Conservation (phyloP, 768 basidiomycete species). For the Dictyophora rubrovolvata region DNA sequence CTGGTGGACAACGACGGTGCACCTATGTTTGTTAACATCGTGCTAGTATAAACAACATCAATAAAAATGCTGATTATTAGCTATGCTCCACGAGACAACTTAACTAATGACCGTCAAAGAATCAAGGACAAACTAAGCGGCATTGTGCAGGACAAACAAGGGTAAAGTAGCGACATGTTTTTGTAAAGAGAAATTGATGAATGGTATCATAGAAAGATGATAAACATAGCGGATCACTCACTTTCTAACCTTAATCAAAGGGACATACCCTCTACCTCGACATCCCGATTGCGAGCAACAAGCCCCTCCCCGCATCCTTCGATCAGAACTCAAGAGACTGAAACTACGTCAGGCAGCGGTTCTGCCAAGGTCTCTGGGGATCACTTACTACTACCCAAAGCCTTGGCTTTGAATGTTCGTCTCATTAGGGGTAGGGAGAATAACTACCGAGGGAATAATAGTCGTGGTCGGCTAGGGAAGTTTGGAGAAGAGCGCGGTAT, state of each 20-base stretch:
- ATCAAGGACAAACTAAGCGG: conserved; percentile 5
- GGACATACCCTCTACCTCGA: background rate
- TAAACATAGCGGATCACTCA: conserved; percentile 4
- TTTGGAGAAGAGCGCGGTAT: conserved; percentile 7
- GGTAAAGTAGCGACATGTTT: background rate
- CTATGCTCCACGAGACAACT: conserved; percentile 2
- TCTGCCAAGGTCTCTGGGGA: background rate
- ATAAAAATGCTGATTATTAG: background rate
- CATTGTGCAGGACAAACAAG: conserved; percentile 5
- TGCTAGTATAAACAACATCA: background rate
- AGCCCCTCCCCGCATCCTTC: conserved; percentile 8
- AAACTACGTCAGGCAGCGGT: background rate
- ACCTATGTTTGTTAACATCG: background rate
- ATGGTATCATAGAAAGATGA: conserved; percentile 3
- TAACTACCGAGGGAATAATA: background rate
- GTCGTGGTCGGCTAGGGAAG: conserved; percentile 5
- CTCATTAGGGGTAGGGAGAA: conserved; percentile 3
- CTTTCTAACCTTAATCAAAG: conserved; percentile 7
- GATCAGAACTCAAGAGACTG: conserved; percentile 1
- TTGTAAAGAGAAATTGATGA: background rate
- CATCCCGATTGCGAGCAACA: conserved; percentile 6
- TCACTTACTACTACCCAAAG: background rate
- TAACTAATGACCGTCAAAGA: background rate
- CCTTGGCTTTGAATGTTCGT: conserved; percentile 4
- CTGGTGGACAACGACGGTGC: background rate